phyloP scores from a whole-genome alignment of 768 basidiomycete species.

The Leccinum uliginosum region DNA sequence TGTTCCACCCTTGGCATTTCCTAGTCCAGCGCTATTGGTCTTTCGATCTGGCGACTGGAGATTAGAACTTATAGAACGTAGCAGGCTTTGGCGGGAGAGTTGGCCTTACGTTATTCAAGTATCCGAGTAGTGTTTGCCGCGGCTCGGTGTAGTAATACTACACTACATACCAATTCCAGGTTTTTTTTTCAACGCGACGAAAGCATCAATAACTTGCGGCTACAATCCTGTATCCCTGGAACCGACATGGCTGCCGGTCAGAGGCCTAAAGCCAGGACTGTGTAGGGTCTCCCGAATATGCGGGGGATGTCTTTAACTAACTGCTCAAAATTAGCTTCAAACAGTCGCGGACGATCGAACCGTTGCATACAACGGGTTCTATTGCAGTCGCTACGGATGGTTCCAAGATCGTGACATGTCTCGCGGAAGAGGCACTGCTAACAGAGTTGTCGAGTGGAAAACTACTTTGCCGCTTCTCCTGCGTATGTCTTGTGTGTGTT shows the following conservation, averaged over 20 bases:
- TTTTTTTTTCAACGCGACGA: neutral
- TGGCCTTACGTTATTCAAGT: neutral
- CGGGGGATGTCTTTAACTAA: slow-evolving; percentile 6
- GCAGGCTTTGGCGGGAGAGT: neutral
- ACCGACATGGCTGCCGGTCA: slow-evolving; percentile 18
- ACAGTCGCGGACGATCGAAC: slow-evolving; percentile 66
- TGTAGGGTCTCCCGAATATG: slow-evolving; percentile 7
- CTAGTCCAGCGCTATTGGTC: neutral
- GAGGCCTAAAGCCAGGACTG: slow-evolving; percentile 47
- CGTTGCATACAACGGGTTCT: slow-evolving; percentile 87
- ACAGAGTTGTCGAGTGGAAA: slow-evolving; percentile 74
- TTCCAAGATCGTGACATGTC: slow-evolving; percentile 74
- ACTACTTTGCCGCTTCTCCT: slow-evolving; percentile 75
- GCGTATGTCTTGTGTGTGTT: slow-evolving; percentile 50
- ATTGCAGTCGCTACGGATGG: slow-evolving; percentile 79
- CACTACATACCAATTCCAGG: neutral
- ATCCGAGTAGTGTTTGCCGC: neutral
- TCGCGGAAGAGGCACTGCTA: slow-evolving; percentile 79
- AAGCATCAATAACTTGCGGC: slow-evolving; percentile 1
- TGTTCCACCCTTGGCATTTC: neutral
- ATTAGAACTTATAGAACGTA: neutral
- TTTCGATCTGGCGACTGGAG: neutral
- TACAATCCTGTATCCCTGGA: neutral
- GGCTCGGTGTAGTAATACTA: neutral
- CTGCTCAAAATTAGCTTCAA: slow-evolving; percentile 53